phyloP scores from a whole-genome alignment of 305 asterid genomes.

The Fraxinus greggii region DNA sequence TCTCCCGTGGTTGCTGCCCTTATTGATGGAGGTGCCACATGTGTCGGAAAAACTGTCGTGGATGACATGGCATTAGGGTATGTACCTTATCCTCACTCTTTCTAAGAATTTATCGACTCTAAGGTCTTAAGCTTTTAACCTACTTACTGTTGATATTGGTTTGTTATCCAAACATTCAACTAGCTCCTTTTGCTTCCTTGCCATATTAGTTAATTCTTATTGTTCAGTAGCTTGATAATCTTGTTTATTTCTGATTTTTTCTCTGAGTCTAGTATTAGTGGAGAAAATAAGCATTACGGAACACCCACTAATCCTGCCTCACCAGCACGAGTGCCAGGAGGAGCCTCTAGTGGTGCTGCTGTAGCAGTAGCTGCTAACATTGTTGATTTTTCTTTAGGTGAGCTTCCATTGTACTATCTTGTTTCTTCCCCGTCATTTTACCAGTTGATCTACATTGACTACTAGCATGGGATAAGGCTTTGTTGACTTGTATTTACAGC shows the following conservation, averaged over 20 bases:
- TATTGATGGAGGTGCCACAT: slow-evolving; percentile 93
- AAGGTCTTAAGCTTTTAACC: not conserved
- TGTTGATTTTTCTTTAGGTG: slow-evolving; percentile 94
- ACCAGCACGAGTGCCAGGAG: slow-evolving; percentile 80
- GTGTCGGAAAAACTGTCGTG: slow-evolving; percentile 83
- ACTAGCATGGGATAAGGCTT: not conserved
- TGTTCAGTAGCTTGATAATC: not conserved
- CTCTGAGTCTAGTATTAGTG: slow-evolving; percentile 56
- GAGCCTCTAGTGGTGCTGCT: slow-evolving; percentile 97
- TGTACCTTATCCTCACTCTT: slow-evolving; percentile 27
- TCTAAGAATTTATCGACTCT: not conserved
- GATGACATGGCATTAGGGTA: slow-evolving; percentile 94
- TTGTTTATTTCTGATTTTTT: not conserved
- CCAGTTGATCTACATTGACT: not conserved
- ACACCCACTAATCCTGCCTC: slow-evolving; percentile 89
- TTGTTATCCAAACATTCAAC: not conserved
- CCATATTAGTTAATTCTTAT: not conserved
- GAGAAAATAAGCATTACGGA: slow-evolving; percentile 83
- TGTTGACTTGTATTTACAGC: not conserved
- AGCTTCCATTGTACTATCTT: slow-evolving; percentile 24
- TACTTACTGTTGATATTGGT: not conserved
- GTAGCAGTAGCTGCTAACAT: slow-evolving; percentile 88
- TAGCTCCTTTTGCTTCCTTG: not conserved
- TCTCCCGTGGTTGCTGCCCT: slow-evolving; percentile 71
- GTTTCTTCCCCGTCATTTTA: not conserved